Percentiles rank a stretch among this genome's conserved stretches.
These are phyloP conservation scores for Pleurozium schreberi DNA, from an alignment of 225 moss, liverwort and hornwort species.

Conservation along the genomic window DNA sequence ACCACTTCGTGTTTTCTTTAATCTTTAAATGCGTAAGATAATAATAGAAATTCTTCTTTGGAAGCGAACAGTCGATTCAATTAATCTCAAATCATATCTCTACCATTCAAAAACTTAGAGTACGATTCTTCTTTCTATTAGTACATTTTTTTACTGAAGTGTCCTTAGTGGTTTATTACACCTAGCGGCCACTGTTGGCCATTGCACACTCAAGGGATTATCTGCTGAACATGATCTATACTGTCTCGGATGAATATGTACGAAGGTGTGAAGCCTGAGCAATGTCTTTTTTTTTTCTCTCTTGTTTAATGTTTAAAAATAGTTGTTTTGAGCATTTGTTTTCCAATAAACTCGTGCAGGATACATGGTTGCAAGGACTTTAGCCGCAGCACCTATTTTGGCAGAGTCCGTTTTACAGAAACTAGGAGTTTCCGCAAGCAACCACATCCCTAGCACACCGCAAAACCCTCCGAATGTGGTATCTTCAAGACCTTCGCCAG, in stretches of 20 bases:
- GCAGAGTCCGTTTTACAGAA: constrained; percentile 55
- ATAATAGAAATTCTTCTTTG: neutral
- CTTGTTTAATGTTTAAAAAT: neutral
- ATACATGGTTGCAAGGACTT: constrained; percentile 56
- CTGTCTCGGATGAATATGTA: neutral
- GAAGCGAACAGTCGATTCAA: neutral
- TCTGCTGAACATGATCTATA: neutral
- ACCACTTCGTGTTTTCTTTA: neutral
- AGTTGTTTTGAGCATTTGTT: neutral
- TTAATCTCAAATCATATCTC: neutral
- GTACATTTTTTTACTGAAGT: neutral
- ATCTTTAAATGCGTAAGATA: neutral
- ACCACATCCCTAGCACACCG: constrained; percentile 4
- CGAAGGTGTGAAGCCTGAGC: neutral
- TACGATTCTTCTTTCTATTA: neutral
- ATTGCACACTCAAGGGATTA: neutral
- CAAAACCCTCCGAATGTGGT: neutral
- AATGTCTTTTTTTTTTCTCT: neutral
- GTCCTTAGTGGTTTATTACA: neutral
- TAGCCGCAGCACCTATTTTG: constrained; percentile 40
- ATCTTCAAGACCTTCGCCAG: constrained; percentile 1
- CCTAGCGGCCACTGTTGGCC: neutral
- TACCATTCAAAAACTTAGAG: neutral
- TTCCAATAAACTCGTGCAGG: neutral
- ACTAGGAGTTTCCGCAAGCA: constrained; percentile 47